Base-by-base conservation (phyloP, 257 asterid genomes). In the Capsicum chinense region DNA sequence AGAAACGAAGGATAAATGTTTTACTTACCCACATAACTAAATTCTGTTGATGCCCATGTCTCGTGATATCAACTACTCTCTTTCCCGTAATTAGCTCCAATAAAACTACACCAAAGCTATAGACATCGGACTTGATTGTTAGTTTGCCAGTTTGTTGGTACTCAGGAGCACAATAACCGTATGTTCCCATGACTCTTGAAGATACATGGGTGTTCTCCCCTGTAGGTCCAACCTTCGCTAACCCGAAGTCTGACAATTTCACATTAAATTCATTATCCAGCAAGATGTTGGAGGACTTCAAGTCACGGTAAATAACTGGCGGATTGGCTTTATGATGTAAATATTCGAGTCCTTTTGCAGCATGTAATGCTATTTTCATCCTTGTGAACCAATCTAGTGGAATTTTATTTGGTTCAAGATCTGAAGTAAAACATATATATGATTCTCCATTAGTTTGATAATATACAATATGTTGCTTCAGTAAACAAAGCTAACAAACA, bases 131-230 rank as follows among this genome's bases (percentile, higher is more conserved):
- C 64, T 94, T 95, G 5, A 90, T 93, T 3, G 98, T 95, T 56
- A 95, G 88, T 56, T 94, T 97, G 2, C 99, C 99, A 2, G 99
- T 95, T 84, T 88, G 84, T 64, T 94, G 98, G 86, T 95, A 95
- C 84, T 95, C 99, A 0, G 99, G 99, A 1, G 99, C 98, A 68
- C 99, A 95, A 58, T 95, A 95, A 13, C 99, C 99, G 10, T 93
- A 95, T 0, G 98, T 95, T 37, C 98, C 99, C 99, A 95, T 95
- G 13, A 95, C 98, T 86, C 99, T 91, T 6, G 99, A 92, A 6
- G 99, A 92, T 4, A 94, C 98, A 60, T 95, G 94, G 6, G 93
- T 48, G 79, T 87, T 89, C n/a, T 93, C 99, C 52, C 99, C 99
- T 0, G 93, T 83, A 0, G 99, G 98, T n/a, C 99, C 99, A 2